These are phyloP conservation scores for Pleomassaria siparia DNA, from an alignment of 2,329 filamentous ascomycete genomes.

Conservation along the genomic window DNA sequence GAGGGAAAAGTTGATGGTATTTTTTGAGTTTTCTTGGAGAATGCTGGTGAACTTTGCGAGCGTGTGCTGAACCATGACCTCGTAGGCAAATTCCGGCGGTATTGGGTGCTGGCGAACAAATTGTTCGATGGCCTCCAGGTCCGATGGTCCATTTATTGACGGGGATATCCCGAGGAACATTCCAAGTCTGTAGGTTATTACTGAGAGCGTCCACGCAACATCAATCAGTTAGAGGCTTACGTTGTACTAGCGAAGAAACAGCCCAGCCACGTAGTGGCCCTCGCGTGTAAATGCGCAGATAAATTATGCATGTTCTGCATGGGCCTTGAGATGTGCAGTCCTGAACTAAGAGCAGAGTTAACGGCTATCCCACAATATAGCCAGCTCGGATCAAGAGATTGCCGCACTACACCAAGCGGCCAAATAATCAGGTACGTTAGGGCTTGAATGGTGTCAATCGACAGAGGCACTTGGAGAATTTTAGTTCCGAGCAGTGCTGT, in stretches of 20 bases:
- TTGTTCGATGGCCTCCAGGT: slow-evolving; percentile 21
- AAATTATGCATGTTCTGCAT: slow-evolving; percentile 18
- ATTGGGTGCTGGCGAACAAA: slow-evolving; percentile 19
- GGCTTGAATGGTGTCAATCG: slow-evolving; percentile 22
- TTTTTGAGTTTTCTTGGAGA: slow-evolving; percentile 19
- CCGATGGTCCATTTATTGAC: slow-evolving; percentile 13
- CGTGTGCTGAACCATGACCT: slow-evolving; percentile 24
- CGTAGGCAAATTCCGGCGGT: slow-evolving; percentile 20
- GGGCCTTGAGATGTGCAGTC: slow-evolving; percentile 19
- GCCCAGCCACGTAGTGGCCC: slow-evolving; percentile 23
- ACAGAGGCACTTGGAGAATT: slow-evolving; percentile 19
- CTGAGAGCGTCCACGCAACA: background rate
- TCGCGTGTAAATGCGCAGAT: slow-evolving; percentile 15
- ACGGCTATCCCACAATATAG: slow-evolving; percentile 23
- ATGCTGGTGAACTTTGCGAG: slow-evolving; percentile 23
- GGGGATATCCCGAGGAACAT: slow-evolving; percentile 22
- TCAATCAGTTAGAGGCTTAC: slow-evolving; percentile 11
- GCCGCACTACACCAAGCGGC: slow-evolving; percentile 15
- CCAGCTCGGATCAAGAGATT: slow-evolving; percentile 23
- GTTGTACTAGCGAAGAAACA: slow-evolving; percentile 21
- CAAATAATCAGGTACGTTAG: slow-evolving; percentile 19
- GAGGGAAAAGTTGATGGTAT: slow-evolving; percentile 19
- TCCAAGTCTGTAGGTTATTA: slow-evolving; percentile 14
- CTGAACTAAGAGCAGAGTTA: slow-evolving; percentile 26
- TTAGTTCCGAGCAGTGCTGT: slow-evolving; percentile 10